Conservation (phyloP, 495 filamentous ascomycete genomes). For the Aspergillus avenaceus region DNA sequence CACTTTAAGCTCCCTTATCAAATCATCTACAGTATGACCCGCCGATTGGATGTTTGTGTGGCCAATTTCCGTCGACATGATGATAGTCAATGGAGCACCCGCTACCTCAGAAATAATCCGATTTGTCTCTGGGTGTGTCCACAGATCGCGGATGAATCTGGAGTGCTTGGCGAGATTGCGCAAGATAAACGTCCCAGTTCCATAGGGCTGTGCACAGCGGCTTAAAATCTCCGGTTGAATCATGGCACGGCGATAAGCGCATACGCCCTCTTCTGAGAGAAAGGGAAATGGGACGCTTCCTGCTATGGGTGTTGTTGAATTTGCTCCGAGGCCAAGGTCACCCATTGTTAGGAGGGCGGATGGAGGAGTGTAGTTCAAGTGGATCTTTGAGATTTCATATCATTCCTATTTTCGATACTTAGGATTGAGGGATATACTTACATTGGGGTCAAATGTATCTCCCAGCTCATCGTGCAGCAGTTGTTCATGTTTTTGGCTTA, state of each 20-base stretch:
- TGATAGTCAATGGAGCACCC: constrained; percentile 22
- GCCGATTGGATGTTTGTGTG: constrained; percentile 31
- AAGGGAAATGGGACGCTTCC: constrained; percentile 19
- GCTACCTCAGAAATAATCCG: constrained; percentile 21
- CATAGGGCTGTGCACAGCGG: constrained; percentile 14
- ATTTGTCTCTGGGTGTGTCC: constrained; percentile 27
- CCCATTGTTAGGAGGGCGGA: background rate
- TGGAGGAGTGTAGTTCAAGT: background rate
- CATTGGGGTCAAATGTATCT: background rate
- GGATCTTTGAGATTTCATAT: background rate
- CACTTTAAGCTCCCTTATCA: constrained; percentile 13
- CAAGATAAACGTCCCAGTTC: constrained; percentile 23
- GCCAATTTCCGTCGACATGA: constrained; percentile 30
- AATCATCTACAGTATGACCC: constrained; percentile 16
- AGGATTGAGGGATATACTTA: background rate
- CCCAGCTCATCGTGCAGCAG: background rate
- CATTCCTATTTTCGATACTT: background rate
- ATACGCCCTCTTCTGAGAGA: constrained; percentile 14
- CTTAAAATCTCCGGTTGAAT: constrained; percentile 13
- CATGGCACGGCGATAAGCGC: constrained; percentile 20
- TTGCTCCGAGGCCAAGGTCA: background rate
- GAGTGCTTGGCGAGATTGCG: constrained; percentile 26
- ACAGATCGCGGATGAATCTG: constrained; percentile 25
- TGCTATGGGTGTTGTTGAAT: constrained; percentile 10
- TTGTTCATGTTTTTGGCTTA: background rate